Conservation (phyloP, 345 rosid genomes). For the Anacardium occidentale region DNA sequence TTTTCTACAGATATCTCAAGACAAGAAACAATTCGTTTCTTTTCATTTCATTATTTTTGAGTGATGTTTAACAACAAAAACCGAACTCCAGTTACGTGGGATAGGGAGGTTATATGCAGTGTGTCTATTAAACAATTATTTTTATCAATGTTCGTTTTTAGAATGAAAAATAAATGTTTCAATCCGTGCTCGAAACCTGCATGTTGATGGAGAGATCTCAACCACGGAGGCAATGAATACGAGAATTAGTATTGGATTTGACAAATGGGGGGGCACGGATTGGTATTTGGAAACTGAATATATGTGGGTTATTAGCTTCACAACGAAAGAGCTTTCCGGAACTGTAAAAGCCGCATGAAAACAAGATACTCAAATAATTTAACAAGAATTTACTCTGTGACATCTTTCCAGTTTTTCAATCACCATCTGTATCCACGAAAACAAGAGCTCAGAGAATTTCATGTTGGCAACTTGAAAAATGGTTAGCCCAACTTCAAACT, state of each 20-base stretch:
- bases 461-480: background rate
- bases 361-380: conserved; percentile 45
- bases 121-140: background rate
- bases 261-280: no score
- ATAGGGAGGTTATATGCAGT: background rate
- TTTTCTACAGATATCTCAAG: background rate
- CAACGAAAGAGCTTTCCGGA: conserved; percentile 53
- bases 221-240: conserved; percentile 29
- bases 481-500: background rate
- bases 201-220: conserved; percentile 14
- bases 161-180: conserved; percentile 15
- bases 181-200: conserved; percentile 22
- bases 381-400: conserved; percentile 56
- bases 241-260: conserved; percentile 4
- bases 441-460: background rate
- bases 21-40: background rate
- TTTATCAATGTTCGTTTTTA: background rate
- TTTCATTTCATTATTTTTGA: background rate
- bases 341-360: conserved; percentile 64
- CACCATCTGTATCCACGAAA: conserved; percentile 45
- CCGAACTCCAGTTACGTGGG: background rate
- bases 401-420: conserved; percentile 64
- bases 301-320: conserved; percentile 7
- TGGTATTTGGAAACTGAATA: background rate
- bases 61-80: background rate